These are phyloP conservation scores for Aspergillus saccharolyticus DNA, from an alignment of 495 filamentous ascomycete species.

Conservation along the genomic window DNA sequence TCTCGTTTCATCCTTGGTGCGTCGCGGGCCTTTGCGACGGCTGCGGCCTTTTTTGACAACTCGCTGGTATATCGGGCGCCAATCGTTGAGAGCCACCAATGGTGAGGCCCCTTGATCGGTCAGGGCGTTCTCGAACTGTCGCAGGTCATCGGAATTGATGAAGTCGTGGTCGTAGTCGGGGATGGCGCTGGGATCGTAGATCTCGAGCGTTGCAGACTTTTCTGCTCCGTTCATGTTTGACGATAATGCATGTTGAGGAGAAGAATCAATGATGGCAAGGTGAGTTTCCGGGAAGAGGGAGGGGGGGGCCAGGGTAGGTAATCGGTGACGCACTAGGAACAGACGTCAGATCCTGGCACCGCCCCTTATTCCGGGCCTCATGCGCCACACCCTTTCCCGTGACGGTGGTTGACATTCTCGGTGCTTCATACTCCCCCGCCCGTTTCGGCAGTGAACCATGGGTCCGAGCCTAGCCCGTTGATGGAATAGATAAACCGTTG, in stretches of 20 bases:
- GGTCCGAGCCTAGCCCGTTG: neutral
- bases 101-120: conserved; percentile 44
- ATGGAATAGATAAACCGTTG: too few relatives aligned
- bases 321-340: conserved; percentile 5
- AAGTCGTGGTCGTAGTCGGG: conserved; percentile 66
- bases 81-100: conserved; percentile 74
- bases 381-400: neutral
- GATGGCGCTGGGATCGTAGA: conserved; percentile 42
- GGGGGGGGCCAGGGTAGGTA: neutral
- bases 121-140: conserved; percentile 47
- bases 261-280: neutral
- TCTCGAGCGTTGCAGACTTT: conserved; percentile 22
- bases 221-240: conserved; percentile 34
- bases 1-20: conserved; percentile 83
- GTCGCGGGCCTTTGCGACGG: conserved; percentile 39
- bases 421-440: neutral
- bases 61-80: conserved; percentile 70
- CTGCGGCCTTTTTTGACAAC: conserved; percentile 48
- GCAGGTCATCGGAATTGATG: conserved; percentile 49
- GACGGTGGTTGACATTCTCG: neutral
- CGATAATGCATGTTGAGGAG: conserved; percentile 25
- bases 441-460: neutral
- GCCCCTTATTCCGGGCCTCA: neutral
- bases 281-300: too few relatives aligned
- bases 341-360: conserved; percentile 7